Percentiles rank a stretch among this genome's conserved stretches.
Conservation (phyloP, 768 basidiomycete genomes). For the Leccinum disarticulatum region DNA sequence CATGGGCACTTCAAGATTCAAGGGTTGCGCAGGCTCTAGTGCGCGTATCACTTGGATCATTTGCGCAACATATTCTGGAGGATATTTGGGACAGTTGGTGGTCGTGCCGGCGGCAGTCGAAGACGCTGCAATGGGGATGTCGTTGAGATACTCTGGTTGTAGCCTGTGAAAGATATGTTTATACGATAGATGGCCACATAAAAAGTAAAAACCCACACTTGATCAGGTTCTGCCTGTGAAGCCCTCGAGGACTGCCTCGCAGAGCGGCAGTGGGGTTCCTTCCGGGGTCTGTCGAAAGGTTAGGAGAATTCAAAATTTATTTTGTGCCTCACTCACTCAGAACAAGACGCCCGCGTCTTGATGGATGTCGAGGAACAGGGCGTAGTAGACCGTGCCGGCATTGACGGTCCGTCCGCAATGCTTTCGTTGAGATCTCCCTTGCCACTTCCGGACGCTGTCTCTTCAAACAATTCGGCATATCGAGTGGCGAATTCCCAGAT, state of each 20-base stretch:
- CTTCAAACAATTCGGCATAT: slow-evolving; percentile 15
- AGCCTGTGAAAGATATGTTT: slow-evolving; percentile 45
- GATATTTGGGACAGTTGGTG: not conserved
- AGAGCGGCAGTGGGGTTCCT: slow-evolving; percentile 32
- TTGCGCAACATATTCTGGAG: not conserved
- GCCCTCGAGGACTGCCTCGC: slow-evolving; percentile 20
- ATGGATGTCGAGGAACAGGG: slow-evolving; percentile 20
- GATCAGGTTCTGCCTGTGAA: slow-evolving; percentile 50
- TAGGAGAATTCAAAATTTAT: not conserved
- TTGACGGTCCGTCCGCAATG: not conserved
- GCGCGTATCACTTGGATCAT: not conserved
- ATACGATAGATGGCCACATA: slow-evolving; percentile 4
- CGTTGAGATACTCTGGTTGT: slow-evolving; percentile 84
- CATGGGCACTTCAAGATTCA: not conserved
- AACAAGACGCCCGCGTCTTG: slow-evolving; percentile 7
- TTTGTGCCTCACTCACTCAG: slow-evolving; percentile 20
- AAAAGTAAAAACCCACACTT: slow-evolving; percentile 46
- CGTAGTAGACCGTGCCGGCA: slow-evolving; percentile 8
- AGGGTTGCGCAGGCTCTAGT: not conserved
- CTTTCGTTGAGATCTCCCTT: not conserved
- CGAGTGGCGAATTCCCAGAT: slow-evolving; percentile 15
- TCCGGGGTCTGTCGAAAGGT: slow-evolving; percentile 13
- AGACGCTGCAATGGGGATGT: slow-evolving; percentile 71
- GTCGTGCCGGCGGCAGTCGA: too few relatives aligned
- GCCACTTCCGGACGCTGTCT: slow-evolving; percentile 1